Base-by-base conservation (phyloP, 805 yeast genomes). In the Kurtzmaniella fragi region DNA sequence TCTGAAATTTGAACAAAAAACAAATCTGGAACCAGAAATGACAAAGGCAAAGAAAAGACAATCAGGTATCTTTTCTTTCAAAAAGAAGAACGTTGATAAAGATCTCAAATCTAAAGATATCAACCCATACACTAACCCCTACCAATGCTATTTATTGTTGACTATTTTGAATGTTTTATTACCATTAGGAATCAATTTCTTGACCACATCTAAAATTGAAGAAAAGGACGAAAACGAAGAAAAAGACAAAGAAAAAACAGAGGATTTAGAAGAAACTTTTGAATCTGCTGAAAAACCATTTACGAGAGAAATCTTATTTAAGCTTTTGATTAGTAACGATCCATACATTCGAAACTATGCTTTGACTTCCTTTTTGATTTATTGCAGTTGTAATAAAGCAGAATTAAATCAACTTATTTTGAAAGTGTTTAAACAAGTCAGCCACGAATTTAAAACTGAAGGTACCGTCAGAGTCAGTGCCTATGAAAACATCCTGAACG, bases 331-430 rank as follows among this genome's bases (percentile, higher is more conserved):
- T 34, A 69, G 62, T 38, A 54, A 62, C 11, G 49, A 57, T 32
- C 56, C 54, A 8, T 55, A 60, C 33, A 67, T 63, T 29, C 42
- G 73, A 33, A 63, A 60, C 42, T 64, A 59, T 46, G 58, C 70
- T 2, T 50, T 66, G 34, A 46, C 46, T 15, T 45, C 69, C 2
- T 49, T 69, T 15, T 43, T 64, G 26, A 47, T 43, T 7, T 68
- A 59, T 38, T 60, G 66, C 4, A 39, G 41, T 11, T 40, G 47
- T 28, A 63, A 62, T 41, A 53, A 50, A 17, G 61, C 65, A 1
- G 70, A 64, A 41, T 57, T 61, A 32, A 68, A 68, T 36, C 57
- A 53, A 27, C 45, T 68, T 38, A 59, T 66, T 6, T 47, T 64
- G 32, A 48, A 54, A 10, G 44, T 59, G 2, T 68, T 65, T 42